Base-by-base conservation (phyloP, 176 grass and related monocot genomes). In the Miscanthus lutarioriparius region DNA sequence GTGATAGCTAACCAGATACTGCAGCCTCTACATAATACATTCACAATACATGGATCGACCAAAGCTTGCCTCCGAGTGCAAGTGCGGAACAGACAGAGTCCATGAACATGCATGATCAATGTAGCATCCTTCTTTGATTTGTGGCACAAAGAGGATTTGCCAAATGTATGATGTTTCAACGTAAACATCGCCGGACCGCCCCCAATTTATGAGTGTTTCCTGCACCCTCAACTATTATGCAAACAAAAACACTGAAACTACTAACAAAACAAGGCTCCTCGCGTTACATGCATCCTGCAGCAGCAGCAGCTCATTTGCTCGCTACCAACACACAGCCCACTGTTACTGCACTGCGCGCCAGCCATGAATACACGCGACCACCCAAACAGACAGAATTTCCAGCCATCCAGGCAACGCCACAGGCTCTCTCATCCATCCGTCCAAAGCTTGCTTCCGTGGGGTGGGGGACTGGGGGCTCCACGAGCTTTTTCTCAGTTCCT, bases 361-460 rank as follows among this genome's bases (percentile, higher is more conserved):
- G 10, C 36, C 40, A 64, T 87, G 75, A 84, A 84, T 84, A 76
- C 81, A 48, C 47, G 35, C 68, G 1, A 71, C 43, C 74, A 30
- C n/a, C 69, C 11, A 70, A n/a, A n/a, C n/a, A n/a, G 79, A 82
- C 83, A 91, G 63, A 84, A 80, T 79, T 83, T 86, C 80, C 48
- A 75, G 38, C 67, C 49, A 73, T 70, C 66, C 67, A 67, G 39
- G 75, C 75, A n/a, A n/a, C n/a, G n/a, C n/a, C n/a, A n/a, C n/a
- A n/a, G n/a, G n/a, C n/a, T n/a, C n/a, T 80, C 27, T 13, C 26
- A 6, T 64, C 61, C 25, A 6, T 64, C 59, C 59, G 25, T 64
- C 25, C 61, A 61, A 10, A 0, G 9, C 17, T 8, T 20, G n/a
- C 6, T 22, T 54, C 51, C 19, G 51, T 22, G 19, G 51, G 17